Evolutionary conservation across 2,329 filamentous ascomycete genomes (phyloP).

Genomic region (Curvularia verruculosa): DNA sequence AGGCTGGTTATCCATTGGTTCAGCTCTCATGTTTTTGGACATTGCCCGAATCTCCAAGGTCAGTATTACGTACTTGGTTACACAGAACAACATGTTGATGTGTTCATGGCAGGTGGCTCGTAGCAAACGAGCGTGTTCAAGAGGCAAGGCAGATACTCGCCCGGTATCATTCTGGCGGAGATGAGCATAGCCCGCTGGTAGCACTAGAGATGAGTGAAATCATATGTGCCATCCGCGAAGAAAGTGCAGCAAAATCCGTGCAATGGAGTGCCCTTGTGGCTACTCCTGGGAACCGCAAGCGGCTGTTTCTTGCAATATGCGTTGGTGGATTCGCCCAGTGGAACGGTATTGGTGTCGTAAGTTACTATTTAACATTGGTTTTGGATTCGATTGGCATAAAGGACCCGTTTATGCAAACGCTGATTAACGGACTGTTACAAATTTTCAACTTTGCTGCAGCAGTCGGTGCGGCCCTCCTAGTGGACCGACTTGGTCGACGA

Average conservation of each 20-base stretch:
- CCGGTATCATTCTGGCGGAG: conserved; percentile 59
- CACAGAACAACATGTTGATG: neutral
- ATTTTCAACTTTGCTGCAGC: conserved; percentile 67
- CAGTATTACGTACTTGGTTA: neutral
- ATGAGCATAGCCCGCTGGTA: conserved; percentile 24
- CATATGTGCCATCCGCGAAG: conserved; percentile 5
- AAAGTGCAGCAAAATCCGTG: conserved; percentile 8
- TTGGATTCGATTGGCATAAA: conserved; percentile 17
- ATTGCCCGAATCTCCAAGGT: neutral
- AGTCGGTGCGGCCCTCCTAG: conserved; percentile 37
- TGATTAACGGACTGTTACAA: conserved; percentile 60
- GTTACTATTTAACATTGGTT: conserved; percentile 22
- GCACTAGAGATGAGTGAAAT: conserved; percentile 11
- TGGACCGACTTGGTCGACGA: conserved; percentile 42
- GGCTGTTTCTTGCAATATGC: conserved; percentile 57
- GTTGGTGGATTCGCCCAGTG: conserved; percentile 27
- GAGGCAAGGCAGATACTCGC: conserved; percentile 61
- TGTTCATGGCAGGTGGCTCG: conserved; percentile 22
- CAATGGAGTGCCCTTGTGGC: conserved; percentile 9
- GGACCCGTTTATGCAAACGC: conserved; percentile 45
- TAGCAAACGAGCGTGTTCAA: conserved; percentile 48
- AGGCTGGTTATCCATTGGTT: conserved; percentile 52
- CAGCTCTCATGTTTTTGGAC: neutral
- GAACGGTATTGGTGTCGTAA: conserved; percentile 19
- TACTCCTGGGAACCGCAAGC: neutral